Evolutionary conservation across 352 stramenopile genomes (phyloP), one percentile per base, ranked within the genome.

Genomic region (Blastocystis sp.): DNA sequence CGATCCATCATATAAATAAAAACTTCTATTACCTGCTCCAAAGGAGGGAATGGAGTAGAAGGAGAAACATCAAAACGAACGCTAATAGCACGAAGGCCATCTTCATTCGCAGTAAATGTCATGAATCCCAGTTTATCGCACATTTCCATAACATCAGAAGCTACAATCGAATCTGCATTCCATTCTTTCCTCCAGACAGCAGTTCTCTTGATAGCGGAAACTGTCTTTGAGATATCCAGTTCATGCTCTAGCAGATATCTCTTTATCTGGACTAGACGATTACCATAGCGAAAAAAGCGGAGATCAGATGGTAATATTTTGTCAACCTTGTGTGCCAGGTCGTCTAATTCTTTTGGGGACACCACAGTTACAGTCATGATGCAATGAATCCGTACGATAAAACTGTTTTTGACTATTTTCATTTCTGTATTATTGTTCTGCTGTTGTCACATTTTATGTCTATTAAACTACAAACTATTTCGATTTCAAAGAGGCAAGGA

Each of bases 141-240:
- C 56, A 79, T 79, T 3, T 79, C 34, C 24, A 45, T 65, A n/a
- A 79, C n/a, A 39, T 79, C 69, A 16, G 50, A 66, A 18, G 69
- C n/a, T 16, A 45, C 62, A 37, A 79, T 79, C 8, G 69, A 64
- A 39, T 79, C 69, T 16, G 69, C 69, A n/a, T 79, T 79, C 69
- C 69, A 79, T 39, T 24, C 55, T 47, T 79, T 66, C n/a, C 69
- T 7, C 69, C 69, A 79, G 5, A 18, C 55, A 18, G 50, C 55
- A 9, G 69, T 79, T 79, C 69, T 79, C 55, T 79, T 79, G 20
- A 79, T 79, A 39, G 69, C 47, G 13, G 39, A 24, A n/a, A 79
- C 55, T 34, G 69, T 47, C 30, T 79, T 37, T n/a, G 69, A 41
- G 5, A 79, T 37, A 39, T 79, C 55, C 18, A 79, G 30, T 34